Evolutionary conservation across 495 filamentous ascomycete species (phyloP).

Genomic region (Aspergillus sparsus): DNA sequence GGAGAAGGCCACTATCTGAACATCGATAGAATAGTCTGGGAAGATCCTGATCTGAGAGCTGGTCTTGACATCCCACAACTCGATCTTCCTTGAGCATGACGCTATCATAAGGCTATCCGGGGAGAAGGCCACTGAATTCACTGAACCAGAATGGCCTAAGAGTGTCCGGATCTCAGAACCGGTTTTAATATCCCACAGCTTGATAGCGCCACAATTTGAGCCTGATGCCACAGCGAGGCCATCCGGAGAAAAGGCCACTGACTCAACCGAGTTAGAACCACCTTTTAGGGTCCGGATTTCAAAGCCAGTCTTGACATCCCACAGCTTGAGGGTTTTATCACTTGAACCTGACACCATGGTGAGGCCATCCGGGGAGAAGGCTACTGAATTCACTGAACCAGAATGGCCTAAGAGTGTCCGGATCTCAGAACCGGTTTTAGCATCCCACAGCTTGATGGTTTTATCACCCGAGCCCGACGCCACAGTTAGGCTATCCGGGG

Average conservation of each 20-base stretch:
- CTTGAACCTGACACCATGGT: too few relatives aligned
- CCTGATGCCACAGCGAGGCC: slow-evolving; percentile 32
- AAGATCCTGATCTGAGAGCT: slow-evolving; percentile 34
- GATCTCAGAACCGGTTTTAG: slow-evolving; percentile 17
- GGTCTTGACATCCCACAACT: background rate
- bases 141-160: slow-evolving; percentile 14
- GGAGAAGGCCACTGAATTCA: slow-evolving; percentile 29
- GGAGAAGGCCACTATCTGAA: too few relatives aligned
- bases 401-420: slow-evolving; percentile 26
- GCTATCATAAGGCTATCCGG: slow-evolving; percentile 11
- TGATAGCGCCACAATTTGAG: slow-evolving; percentile 19
- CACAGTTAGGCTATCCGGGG: slow-evolving; percentile 33
- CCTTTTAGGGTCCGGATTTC: slow-evolving; percentile 29
- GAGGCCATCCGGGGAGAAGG: background rate
- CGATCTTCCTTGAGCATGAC: too few relatives aligned
- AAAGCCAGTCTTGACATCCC: background rate
- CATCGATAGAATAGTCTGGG: background rate
- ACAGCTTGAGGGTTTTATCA: too few relatives aligned
- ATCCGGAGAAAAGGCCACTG: slow-evolving; percentile 40
- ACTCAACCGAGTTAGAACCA: slow-evolving; percentile 22
- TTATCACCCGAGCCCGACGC: slow-evolving; percentile 27
- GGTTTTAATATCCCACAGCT: slow-evolving; percentile 26
- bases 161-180: slow-evolving; percentile 26
- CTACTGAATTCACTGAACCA: background rate
- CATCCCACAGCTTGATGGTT: slow-evolving; percentile 29